These are phyloP conservation scores for Phytophthora agathidicida DNA, from an alignment of 352 stramenopile species.

Conservation along the genomic window DNA sequence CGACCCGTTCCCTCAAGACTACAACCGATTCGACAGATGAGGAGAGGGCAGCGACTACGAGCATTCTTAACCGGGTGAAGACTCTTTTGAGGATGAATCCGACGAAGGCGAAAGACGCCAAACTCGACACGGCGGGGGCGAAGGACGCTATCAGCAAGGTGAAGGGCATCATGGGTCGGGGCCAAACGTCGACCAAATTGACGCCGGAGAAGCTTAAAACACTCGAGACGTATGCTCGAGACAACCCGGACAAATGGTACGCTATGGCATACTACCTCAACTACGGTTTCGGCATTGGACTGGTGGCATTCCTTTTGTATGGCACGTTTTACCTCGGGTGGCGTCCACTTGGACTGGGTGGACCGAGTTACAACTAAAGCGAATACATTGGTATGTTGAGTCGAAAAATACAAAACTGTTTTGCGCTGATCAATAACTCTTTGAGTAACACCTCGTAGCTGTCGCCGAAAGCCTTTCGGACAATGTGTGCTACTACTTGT, in stretches of 20 bases:
- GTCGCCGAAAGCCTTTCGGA: no score
- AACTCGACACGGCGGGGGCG: conserved; percentile 8
- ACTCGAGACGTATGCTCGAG: background rate
- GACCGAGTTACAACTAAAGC: no score
- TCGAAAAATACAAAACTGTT: no score
- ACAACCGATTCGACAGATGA: background rate
- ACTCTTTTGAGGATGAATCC: background rate
- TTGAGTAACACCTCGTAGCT: no score
- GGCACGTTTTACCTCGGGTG: no score
- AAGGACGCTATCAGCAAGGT: conserved; percentile 10
- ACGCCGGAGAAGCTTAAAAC: background rate
- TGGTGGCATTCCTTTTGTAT: no score
- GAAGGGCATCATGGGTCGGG: background rate
- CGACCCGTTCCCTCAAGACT: conserved; percentile 6
- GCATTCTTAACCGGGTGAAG: conserved; percentile 1
- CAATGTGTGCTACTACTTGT: no score
- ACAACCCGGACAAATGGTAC: background rate
- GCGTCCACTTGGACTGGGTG: no score
- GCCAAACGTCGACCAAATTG: background rate
- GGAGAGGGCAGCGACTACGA: background rate
- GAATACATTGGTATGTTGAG: no score
- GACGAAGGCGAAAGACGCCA: conserved; percentile 2
- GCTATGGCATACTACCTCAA: no score
- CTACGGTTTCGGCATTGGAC: no score
- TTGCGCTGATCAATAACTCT: no score